These are phyloP conservation scores for Raphanus sativus DNA, from an alignment of 345 rosid species.

Conservation along the genomic window DNA sequence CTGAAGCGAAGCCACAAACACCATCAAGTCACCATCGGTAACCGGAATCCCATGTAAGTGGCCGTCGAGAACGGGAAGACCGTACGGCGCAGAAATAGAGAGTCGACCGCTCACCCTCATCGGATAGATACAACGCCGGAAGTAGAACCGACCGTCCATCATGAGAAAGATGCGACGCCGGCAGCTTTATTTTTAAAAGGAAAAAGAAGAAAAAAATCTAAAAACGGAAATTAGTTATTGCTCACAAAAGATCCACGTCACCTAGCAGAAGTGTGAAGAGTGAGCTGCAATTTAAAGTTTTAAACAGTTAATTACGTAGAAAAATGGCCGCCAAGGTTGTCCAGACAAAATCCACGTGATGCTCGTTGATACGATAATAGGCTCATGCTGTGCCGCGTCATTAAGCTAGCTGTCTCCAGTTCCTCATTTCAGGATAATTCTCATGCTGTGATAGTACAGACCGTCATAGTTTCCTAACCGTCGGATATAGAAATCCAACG, in stretches of 20 bases:
- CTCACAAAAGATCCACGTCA: neutral
- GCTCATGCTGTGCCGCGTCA: constrained; percentile 20
- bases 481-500: constrained; percentile 17
- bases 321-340: constrained; percentile 22
- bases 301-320: constrained; percentile 9
- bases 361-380: constrained; percentile 27
- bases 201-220: neutral
- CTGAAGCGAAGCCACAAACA: too few relatives aligned
- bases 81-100: too few relatives aligned
- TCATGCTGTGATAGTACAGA: constrained; percentile 22
- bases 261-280: neutral
- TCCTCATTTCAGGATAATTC: constrained; percentile 31
- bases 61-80: too few relatives aligned
- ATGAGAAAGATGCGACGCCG: too few relatives aligned
- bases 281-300: constrained; percentile 1
- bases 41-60: too few relatives aligned
- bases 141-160: too few relatives aligned
- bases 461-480: constrained; percentile 3
- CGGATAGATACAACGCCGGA: too few relatives aligned
- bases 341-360: constrained; percentile 38
- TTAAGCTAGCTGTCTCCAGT: constrained; percentile 30
- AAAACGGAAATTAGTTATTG: neutral
- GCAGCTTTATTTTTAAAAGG: neutral
- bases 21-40: too few relatives aligned
- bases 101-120: too few relatives aligned